Conservation (phyloP, 2,329 filamentous ascomycete genomes). For the Akanthomyces uredinophilus region DNA sequence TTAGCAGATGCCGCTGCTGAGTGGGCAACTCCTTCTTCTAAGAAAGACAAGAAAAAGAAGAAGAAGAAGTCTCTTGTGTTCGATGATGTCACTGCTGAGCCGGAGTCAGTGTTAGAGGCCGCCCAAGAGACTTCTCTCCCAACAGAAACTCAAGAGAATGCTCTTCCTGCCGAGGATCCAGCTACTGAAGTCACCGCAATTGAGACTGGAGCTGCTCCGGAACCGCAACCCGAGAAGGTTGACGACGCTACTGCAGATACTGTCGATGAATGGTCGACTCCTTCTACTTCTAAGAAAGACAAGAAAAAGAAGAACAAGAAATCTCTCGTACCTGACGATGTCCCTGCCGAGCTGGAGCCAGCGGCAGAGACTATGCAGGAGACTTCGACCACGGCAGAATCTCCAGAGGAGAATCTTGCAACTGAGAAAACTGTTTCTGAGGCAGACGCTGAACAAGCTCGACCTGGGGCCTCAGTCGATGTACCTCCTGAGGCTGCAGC, state of each 20-base stretch:
- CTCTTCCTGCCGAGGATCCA: not conserved
- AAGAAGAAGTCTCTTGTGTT: constrained; percentile 5
- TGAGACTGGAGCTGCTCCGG: not conserved
- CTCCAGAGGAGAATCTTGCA: not conserved
- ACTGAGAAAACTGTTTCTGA: not conserved
- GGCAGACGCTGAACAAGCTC: not conserved
- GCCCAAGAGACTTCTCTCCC: not conserved
- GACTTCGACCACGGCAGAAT: not conserved
- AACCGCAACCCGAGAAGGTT: not conserved
- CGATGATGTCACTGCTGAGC: not conserved
- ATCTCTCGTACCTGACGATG: constrained; percentile 13
- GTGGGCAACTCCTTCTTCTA: constrained; percentile 21
- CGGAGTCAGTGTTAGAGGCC: not conserved
- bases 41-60: constrained; percentile 31
- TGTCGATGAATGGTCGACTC: constrained; percentile 14
- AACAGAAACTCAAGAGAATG: not conserved
- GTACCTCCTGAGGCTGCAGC: not conserved
- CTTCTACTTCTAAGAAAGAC: constrained; percentile 21
- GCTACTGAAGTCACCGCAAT: not conserved
- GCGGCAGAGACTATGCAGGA: not conserved
- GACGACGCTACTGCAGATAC: not conserved
- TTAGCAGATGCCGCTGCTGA: not conserved
- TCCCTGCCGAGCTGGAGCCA: not conserved
- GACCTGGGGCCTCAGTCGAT: not conserved
- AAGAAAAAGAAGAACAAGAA: constrained; percentile 21